Evolutionary conservation across 768 basidiomycete genomes (phyloP), one percentile per base, ranked within the genome.

Genomic region (Strobilomyces dryophilus): DNA sequence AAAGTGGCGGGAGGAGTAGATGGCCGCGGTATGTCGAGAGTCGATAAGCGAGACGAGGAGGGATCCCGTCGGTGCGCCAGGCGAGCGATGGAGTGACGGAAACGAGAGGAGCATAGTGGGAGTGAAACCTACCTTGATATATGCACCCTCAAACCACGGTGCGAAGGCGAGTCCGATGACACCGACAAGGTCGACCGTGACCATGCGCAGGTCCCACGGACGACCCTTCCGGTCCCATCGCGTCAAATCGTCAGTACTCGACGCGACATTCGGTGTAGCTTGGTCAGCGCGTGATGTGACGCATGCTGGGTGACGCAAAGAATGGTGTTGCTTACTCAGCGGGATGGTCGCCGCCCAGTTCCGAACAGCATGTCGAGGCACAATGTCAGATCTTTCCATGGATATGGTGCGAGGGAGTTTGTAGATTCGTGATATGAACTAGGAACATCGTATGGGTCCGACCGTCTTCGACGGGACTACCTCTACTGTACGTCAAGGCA

Each of bases 1-100:
- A 65, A 12, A 73, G 53, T 15, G 70, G 62, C 2, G 61, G 53
- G 4, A 69, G 18, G 14, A 67, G 64, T 11, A 76, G 77, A 29
- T 83, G 64, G 1, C 87, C 89, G 49, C 79, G 73, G 66, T 81
- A 81, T 0, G 82, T 84, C 66, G 91, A 87, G 3, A 92, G 68
- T 61, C 89, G 49, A 86, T 71, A 8, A 84, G 83, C 42, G 90
- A 66, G 36, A 86, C 73, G 40, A 89, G 66, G 5, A 91, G 71
- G 39, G 39, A 40, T 40, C 21, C 39, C 21, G 39, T 5, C 15
- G 14, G n/a, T 11, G 5, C 12, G 41, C 6, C 7, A 8, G 4
- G 17, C 17, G 43, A 17, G 27, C 9, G 8, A 18, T 34, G 18
- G 27, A 5, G 2, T 17, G 9, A 6, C 8, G 9, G 12, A n/a